phyloP scores from a whole-genome alignment of 1,284 basidiomycete genomes.

The Pholiota adiposa region DNA sequence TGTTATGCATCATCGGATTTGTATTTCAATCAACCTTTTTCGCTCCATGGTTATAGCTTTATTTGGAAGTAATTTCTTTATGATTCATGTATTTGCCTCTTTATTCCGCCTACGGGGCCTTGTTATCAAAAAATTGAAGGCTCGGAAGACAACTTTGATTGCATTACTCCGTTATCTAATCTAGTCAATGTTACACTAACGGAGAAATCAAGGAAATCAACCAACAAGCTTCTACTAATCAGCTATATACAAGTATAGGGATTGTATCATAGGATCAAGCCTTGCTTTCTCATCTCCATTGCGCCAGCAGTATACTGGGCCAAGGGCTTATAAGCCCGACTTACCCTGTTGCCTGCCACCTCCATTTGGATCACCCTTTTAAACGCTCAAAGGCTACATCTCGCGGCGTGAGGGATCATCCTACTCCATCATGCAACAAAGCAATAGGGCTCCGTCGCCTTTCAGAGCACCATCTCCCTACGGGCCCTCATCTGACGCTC shows the following conservation, averaged over 20 bases:
- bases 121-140: not conserved
- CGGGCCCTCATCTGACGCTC: conserved; percentile 18
- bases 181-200: conserved; percentile 19
- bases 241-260: not conserved
- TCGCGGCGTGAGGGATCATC: not conserved
- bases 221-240: not conserved
- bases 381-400: not conserved
- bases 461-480: conserved; percentile 32
- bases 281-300: not conserved
- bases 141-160: too few relatives aligned
- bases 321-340: conserved; percentile 16
- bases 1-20: conserved; percentile 17
- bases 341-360: not conserved
- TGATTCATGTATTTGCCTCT: not conserved
- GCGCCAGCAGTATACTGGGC: conserved; percentile 10
- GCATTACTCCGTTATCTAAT: conserved; percentile 15
- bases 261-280: too few relatives aligned
- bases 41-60: conserved; percentile 18
- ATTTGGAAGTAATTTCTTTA: conserved; percentile 10
- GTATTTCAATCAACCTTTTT: conserved; percentile 26
- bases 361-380: not conserved
- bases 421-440: conserved; percentile 12
- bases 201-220: conserved; percentile 10
- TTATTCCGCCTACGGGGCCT: not conserved
- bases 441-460: conserved; percentile 30